These are phyloP conservation scores for Cladosporium sp. DNA, from an alignment of 2,329 filamentous ascomycete genomes.

Conservation along the genomic window DNA sequence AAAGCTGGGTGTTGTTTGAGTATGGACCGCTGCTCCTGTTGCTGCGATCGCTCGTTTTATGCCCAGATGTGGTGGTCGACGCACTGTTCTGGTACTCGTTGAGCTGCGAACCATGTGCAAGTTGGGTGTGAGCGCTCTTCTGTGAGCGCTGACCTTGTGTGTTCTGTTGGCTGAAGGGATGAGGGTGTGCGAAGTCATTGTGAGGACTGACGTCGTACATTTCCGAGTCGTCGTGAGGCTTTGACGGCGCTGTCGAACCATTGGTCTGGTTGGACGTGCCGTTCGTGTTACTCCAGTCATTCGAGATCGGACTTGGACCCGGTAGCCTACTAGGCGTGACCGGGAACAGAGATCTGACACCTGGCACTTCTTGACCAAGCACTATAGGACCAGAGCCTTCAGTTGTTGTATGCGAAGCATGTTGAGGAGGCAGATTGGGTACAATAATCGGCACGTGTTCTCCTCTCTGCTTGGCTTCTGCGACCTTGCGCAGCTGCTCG, in stretches of 20 bases:
- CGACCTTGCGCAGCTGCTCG: slow-evolving; percentile 47
- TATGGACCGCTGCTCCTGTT: slow-evolving; percentile 55
- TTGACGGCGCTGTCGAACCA: slow-evolving; percentile 43
- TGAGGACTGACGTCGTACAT: slow-evolving; percentile 45
- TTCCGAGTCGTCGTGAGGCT: slow-evolving; percentile 43
- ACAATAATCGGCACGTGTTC: slow-evolving; percentile 47
- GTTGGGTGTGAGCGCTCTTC: slow-evolving; percentile 60
- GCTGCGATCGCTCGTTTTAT: slow-evolving; percentile 67
- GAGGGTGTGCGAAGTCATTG: not conserved
- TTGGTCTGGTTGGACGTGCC: slow-evolving; percentile 42
- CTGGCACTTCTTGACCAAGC: slow-evolving; percentile 66
- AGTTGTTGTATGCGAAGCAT: slow-evolving; percentile 44
- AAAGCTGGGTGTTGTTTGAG: slow-evolving; percentile 67
- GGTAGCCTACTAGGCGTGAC: slow-evolving; percentile 54
- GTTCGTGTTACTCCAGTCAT: slow-evolving; percentile 53
- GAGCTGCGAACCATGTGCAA: slow-evolving; percentile 59
- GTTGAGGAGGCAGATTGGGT: slow-evolving; percentile 42
- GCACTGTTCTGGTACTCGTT: slow-evolving; percentile 77
- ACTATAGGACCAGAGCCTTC: slow-evolving; percentile 48
- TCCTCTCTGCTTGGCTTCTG: slow-evolving; percentile 64
- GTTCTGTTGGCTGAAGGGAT: slow-evolving; percentile 30
- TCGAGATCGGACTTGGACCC: slow-evolving; percentile 60
- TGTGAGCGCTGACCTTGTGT: slow-evolving; percentile 65
- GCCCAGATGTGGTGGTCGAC: slow-evolving; percentile 80
- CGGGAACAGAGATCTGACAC: slow-evolving; percentile 46